A percentile compares a stretch with the other conserved stretches of the same genome.
These are phyloP conservation scores for Musa troglodytarum DNA, from an alignment of 176 grass and related monocot species.

Conservation along the genomic window DNA sequence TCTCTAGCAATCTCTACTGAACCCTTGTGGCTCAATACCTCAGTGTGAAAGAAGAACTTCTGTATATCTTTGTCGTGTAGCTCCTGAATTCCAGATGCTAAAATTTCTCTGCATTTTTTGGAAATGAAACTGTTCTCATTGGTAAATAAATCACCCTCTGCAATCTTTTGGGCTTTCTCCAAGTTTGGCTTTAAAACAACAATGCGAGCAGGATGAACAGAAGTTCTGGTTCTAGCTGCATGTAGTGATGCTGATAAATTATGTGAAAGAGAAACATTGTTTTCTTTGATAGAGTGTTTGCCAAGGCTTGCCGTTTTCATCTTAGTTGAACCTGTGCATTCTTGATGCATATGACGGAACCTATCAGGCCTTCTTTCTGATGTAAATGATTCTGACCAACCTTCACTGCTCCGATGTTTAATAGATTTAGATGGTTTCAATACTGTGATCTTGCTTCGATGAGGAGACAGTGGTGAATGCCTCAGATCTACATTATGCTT, in stretches of 20 bases:
- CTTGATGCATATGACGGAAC: conserved; percentile 5
- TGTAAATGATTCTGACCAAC: background rate
- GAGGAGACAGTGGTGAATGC: conserved; percentile 5
- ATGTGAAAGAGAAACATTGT: conserved; percentile 9
- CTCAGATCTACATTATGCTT: conserved; percentile 31
- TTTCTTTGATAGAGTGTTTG: conserved; percentile 15
- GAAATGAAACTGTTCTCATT: conserved; percentile 15
- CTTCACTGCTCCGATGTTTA: conserved; percentile 12
- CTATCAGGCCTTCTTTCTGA: background rate
- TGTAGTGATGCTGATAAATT: conserved; percentile 6
- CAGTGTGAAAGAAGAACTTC: conserved; percentile 3
- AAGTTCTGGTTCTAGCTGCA: conserved; percentile 9
- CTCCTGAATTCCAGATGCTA: background rate
- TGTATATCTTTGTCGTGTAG: conserved; percentile 10
- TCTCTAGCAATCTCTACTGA: conserved; percentile 18
- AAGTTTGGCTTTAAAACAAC: conserved; percentile 57
- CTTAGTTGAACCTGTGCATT: background rate
- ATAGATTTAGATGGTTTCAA: conserved; percentile 13
- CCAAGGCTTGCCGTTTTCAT: conserved; percentile 3
- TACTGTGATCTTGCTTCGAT: conserved; percentile 5
- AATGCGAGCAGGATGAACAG: conserved; percentile 29
- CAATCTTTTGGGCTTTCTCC: conserved; percentile 20
- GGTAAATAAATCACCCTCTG: conserved; percentile 19
- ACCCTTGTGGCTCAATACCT: conserved; percentile 8
- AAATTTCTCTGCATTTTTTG: background rate